Evolutionary conservation across 1,284 basidiomycete species (phyloP).

Genomic region (Mycena citricolor): DNA sequence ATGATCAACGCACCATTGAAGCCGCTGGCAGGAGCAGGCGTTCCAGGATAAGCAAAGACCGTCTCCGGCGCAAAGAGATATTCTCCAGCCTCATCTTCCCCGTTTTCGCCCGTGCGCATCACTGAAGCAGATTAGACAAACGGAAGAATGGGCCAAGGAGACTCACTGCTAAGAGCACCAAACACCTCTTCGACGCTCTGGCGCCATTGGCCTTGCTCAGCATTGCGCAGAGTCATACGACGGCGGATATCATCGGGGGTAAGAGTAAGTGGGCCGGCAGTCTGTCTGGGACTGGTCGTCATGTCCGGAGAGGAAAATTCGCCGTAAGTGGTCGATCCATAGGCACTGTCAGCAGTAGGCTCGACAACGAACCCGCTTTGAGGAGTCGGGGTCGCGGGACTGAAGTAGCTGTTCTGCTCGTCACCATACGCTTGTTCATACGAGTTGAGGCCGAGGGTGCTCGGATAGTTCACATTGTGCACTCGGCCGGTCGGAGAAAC

Average conservation of each 20-base stretch:
- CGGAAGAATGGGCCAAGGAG: not conserved
- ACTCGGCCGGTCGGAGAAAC: constrained; percentile 15
- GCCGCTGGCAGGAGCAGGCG: constrained; percentile 29
- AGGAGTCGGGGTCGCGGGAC: constrained; percentile 8
- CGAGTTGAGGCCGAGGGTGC: not conserved
- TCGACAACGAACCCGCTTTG: constrained; percentile 1
- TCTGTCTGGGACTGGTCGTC: constrained; percentile 62
- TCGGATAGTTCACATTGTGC: constrained; percentile 10
- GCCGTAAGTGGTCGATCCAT: constrained; percentile 13
- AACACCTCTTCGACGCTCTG: constrained; percentile 54
- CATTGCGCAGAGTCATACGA: constrained; percentile 31
- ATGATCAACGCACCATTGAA: constrained; percentile 26
- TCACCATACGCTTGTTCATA: constrained; percentile 4
- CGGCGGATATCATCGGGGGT: constrained; percentile 65
- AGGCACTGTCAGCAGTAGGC: constrained; percentile 15
- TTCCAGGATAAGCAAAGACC: constrained; percentile 23
- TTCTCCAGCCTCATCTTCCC: constrained; percentile 36
- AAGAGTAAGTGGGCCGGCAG: constrained; percentile 62
- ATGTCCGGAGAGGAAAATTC: constrained; percentile 3
- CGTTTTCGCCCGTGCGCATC: constrained; percentile 54
- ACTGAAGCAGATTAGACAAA: constrained; percentile 37
- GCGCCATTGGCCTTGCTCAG: constrained; percentile 15
- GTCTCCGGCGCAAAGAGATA: constrained; percentile 36
- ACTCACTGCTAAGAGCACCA: constrained; percentile 63
- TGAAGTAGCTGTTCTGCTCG: constrained; percentile 7